Conservation (phyloP, 306 rosid genomes). For the Dalbergia cochinchinensis region DNA sequence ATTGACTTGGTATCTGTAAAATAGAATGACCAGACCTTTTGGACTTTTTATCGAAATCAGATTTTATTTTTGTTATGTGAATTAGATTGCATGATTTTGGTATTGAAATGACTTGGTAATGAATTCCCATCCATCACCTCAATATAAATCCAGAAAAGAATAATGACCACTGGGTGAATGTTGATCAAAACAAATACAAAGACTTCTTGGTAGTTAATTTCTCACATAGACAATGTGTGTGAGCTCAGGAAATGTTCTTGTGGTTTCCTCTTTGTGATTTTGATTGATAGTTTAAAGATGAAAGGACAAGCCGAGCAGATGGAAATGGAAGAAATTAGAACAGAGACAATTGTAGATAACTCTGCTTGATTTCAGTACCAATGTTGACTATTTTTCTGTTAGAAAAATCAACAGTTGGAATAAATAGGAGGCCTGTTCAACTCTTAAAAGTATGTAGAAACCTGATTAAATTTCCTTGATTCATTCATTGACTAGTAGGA, state of each 20-base stretch:
- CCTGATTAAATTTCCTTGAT: not conserved
- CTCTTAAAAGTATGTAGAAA: not conserved
- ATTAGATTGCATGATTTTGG: not conserved
- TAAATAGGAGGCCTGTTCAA: not conserved
- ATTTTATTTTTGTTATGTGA: not conserved
- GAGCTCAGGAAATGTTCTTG: not conserved
- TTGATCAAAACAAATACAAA: not conserved
- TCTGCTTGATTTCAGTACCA: not conserved
- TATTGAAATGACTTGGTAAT: not conserved
- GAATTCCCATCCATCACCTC: constrained; percentile 3
- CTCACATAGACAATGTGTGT: not conserved
- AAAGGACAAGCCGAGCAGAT: not conserved
- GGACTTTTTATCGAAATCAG: not conserved
- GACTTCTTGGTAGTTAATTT: not conserved
- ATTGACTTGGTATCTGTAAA: not conserved
- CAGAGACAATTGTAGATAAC: not conserved
- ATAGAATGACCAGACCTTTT: constrained; percentile 9
- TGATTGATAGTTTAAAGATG: not conserved
- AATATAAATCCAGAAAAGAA: not conserved
- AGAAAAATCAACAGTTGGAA: not conserved
- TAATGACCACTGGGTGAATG: not conserved
- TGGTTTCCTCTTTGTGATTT: not conserved
- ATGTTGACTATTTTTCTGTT: not conserved
- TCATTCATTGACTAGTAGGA: not conserved
- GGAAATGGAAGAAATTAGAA: constrained; percentile 13